These are phyloP conservation scores for Lagerstroemia fauriei DNA, from an alignment of 441 rosid genomes.

Conservation along the genomic window DNA sequence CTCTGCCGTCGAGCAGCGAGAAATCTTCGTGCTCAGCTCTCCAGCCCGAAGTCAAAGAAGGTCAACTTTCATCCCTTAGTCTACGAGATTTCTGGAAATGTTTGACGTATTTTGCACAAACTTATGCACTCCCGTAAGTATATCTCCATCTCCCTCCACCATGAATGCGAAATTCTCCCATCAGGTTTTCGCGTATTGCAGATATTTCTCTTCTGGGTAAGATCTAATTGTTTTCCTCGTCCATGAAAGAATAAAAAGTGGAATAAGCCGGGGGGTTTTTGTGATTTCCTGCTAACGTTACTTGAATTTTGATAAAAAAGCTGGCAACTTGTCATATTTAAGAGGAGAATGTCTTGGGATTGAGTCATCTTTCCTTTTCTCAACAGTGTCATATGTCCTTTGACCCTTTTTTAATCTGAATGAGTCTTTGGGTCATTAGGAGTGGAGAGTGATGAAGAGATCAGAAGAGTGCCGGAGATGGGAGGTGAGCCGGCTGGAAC, in stretches of 20 bases:
- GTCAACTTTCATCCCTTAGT: constrained; percentile 10
- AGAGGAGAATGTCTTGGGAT: background rate
- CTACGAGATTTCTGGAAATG: background rate
- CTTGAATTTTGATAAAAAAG: background rate
- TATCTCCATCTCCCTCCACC: background rate
- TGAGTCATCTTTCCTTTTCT: background rate
- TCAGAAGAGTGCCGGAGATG: constrained; percentile 87
- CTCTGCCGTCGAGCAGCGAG: constrained; percentile 33
- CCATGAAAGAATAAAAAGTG: background rate
- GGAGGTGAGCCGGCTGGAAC: constrained; percentile 61
- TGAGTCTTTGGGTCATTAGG: constrained; percentile 40
- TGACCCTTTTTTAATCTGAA: background rate
- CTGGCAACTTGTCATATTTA: background rate
- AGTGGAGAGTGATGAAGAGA: constrained; percentile 94
- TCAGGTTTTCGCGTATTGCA: background rate
- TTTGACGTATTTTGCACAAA: background rate
- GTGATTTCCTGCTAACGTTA: background rate
- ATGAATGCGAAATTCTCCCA: background rate
- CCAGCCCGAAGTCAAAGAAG: constrained; percentile 34
- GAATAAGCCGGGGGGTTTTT: background rate
- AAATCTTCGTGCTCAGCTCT: constrained; percentile 33
- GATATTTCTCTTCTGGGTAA: background rate
- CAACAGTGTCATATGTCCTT: background rate
- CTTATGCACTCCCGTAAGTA: background rate
- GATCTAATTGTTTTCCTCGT: background rate